These are phyloP conservation scores for Kwoniella heveanensis DNA, from an alignment of 768 basidiomycete species.

Conservation along the genomic window DNA sequence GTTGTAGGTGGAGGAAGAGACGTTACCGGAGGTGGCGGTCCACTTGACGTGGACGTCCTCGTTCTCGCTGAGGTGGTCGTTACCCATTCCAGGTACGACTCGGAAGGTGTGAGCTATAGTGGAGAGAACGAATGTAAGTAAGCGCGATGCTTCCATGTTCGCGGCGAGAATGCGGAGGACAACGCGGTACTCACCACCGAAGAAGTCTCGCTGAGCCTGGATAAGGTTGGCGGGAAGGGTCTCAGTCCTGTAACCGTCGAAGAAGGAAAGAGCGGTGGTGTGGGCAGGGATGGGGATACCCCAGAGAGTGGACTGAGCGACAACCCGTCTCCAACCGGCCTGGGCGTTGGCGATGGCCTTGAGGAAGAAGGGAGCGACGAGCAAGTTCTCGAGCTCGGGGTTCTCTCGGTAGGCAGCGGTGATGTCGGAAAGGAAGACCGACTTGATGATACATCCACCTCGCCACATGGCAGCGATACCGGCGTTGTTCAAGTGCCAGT, in stretches of 20 bases:
- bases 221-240: conserved; percentile 89
- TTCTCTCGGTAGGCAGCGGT: conserved; percentile 81
- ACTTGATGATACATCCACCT: conserved; percentile 97
- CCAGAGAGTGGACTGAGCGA: conserved; percentile 95
- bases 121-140: conserved; percentile 1
- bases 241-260: conserved; percentile 97
- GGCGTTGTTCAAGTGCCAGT: conserved; percentile 94
- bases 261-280: conserved; percentile 92
- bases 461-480: conserved; percentile 99
- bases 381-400: conserved; percentile 78
- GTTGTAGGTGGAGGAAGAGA: conserved; percentile 79
- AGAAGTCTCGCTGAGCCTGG: conserved; percentile 98
- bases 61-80: conserved; percentile 72
- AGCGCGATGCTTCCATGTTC: too few species aligned
- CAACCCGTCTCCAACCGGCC: conserved; percentile 95
- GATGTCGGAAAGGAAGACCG: conserved; percentile 54
- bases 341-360: conserved; percentile 86
- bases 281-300: conserved; percentile 97
- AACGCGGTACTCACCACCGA: conserved; percentile 64
- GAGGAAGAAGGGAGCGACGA: conserved; percentile 95
- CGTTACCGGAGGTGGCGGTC: conserved; percentile 96
- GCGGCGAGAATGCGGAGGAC: neutral
- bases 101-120: conserved; percentile 80
- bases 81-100: conserved; percentile 88
- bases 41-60: conserved; percentile 97